Conservation (phyloP, 257 asterid genomes). For the Ilex aquifolium region DNA sequence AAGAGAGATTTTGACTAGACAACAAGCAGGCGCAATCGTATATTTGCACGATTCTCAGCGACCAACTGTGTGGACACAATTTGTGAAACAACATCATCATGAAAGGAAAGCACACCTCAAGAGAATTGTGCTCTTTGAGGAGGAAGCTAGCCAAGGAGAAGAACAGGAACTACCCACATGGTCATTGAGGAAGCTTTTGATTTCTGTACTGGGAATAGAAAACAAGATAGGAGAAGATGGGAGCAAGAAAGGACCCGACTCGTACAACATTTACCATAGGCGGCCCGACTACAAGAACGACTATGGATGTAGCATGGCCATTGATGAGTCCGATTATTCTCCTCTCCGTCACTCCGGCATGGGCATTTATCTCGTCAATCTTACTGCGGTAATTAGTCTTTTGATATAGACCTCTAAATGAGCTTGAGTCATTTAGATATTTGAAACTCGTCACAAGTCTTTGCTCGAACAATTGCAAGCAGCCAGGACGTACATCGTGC, state of each 20-base stretch:
- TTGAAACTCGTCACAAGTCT: neutral
- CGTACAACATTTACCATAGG: constrained; percentile 54
- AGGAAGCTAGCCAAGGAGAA: constrained; percentile 11
- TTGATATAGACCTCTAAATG: neutral
- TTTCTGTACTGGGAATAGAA: constrained; percentile 29
- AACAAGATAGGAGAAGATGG: constrained; percentile 2
- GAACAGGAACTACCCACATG: constrained; percentile 27
- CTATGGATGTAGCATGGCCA: constrained; percentile 74
- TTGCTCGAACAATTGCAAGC: neutral
- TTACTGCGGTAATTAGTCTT: constrained; percentile 49
- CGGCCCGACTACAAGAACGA: constrained; percentile 58
- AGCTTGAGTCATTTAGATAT: too few species aligned
- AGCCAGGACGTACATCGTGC: neutral
- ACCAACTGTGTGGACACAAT: constrained; percentile 46
- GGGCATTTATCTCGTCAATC: constrained; percentile 68
- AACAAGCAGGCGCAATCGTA: constrained; percentile 52
- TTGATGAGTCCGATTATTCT: constrained; percentile 50
- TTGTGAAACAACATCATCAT: constrained; percentile 37
- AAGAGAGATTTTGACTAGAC: constrained; percentile 34
- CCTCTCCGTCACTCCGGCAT: constrained; percentile 49
- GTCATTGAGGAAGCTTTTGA: constrained; percentile 55
- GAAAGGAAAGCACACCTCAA: constrained; percentile 41
- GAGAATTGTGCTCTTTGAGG: constrained; percentile 27
- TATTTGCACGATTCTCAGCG: constrained; percentile 30
- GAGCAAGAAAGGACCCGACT: constrained; percentile 37